These are phyloP conservation scores for Blastomyces emzantsi DNA, from an alignment of 2,329 filamentous ascomycete genomes.

Conservation along the genomic window DNA sequence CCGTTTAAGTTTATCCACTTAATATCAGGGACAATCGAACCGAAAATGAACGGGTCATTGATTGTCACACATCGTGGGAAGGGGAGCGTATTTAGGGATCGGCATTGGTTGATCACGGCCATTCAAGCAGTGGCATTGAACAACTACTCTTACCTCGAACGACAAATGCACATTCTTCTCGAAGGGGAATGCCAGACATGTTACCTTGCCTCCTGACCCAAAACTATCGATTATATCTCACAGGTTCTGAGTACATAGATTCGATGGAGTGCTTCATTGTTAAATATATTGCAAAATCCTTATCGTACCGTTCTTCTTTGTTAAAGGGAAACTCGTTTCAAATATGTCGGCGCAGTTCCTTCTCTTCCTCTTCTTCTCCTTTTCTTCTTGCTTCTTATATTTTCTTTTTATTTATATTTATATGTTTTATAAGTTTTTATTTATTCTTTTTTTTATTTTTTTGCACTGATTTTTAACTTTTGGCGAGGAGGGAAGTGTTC, in stretches of 20 bases:
- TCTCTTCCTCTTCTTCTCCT: too few relatives aligned
- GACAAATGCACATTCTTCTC: neutral
- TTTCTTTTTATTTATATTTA: too few relatives aligned
- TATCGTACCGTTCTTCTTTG: neutral
- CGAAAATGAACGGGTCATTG: neutral
- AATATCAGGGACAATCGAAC: neutral
- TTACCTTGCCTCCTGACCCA: neutral
- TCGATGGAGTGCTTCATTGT: neutral
- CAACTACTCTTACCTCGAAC: neutral
- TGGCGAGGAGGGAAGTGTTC: neutral
- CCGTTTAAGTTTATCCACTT: neutral
- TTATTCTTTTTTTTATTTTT: too few relatives aligned
- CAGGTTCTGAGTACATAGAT: neutral
- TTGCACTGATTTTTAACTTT: neutral
- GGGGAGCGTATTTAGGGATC: neutral
- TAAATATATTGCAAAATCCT: neutral
- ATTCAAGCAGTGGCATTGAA: neutral
- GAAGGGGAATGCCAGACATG: neutral
- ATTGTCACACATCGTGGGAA: neutral
- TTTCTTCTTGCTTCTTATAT: too few relatives aligned
- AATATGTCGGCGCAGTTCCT: neutral
- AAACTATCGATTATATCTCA: neutral
- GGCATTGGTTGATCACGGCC: neutral
- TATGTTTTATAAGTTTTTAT: too few relatives aligned
- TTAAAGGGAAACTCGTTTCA: neutral